A percentile compares a stretch with the other conserved stretches of the same genome.
Conservation (phyloP, 2,329 filamentous ascomycete species). For the Teratosphaeria nubilosa region DNA sequence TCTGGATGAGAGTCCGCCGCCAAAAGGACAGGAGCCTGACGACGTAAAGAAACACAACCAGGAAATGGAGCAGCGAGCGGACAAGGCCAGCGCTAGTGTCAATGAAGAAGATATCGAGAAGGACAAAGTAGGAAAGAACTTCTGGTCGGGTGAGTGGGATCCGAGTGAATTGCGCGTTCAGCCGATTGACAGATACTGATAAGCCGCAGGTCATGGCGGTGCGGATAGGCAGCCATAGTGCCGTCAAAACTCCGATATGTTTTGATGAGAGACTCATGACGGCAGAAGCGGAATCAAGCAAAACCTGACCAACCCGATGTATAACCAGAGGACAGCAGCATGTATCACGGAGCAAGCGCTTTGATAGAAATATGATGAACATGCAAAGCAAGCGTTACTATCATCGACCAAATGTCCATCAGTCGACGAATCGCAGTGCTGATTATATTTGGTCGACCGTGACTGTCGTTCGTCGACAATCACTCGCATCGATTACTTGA, state of each 20-base stretch:
- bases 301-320: background rate
- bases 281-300: background rate
- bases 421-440: background rate
- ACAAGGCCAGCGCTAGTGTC: constrained; percentile 31
- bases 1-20: constrained; percentile 27
- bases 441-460: too few species aligned
- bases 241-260: background rate
- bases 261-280: background rate
- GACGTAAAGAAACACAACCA: constrained; percentile 35
- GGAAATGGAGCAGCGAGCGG: constrained; percentile 34
- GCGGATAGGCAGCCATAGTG: background rate
- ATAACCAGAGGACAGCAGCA: background rate
- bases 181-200: background rate
- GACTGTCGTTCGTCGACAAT: too few species aligned
- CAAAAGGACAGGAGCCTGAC: constrained; percentile 18
- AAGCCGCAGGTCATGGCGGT: background rate
- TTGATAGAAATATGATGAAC: background rate
- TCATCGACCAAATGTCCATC: too few species aligned
- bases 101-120: constrained; percentile 28
- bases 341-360: background rate
- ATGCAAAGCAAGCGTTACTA: background rate
- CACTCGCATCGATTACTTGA: too few species aligned
- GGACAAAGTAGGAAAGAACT: constrained; percentile 31
- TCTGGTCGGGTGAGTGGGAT: constrained; percentile 24
- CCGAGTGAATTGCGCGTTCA: too few species aligned